Evolutionary conservation across 2,329 filamentous ascomycete species (phyloP).

Genomic region (Xylaria sp.): DNA sequence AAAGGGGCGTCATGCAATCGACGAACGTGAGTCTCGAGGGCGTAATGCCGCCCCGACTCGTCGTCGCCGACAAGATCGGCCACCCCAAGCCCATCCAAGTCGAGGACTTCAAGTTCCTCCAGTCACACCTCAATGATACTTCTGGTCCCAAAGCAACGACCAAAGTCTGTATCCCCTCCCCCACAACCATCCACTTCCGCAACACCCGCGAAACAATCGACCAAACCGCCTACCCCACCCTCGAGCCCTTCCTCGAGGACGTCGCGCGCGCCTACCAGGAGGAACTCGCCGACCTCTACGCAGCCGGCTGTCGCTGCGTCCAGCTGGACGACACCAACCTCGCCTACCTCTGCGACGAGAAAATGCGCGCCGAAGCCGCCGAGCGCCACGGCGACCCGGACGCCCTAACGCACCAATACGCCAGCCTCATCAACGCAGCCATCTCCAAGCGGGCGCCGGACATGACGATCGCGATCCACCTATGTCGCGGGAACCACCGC

Average conservation of each 20-base stretch:
- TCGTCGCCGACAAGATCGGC: slow-evolving; percentile 49
- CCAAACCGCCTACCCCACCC: slow-evolving; percentile 46
- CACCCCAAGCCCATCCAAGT: slow-evolving; percentile 52
- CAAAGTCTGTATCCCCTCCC: slow-evolving; percentile 53
- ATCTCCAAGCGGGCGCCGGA: slow-evolving; percentile 47
- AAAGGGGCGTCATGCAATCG: slow-evolving; percentile 41
- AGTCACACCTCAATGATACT: slow-evolving; percentile 39
- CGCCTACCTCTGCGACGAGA: slow-evolving; percentile 53
- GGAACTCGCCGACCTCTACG: slow-evolving; percentile 46
- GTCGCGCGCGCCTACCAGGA: slow-evolving; percentile 50
- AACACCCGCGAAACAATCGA: slow-evolving; percentile 49
- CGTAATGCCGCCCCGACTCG: slow-evolving; percentile 48
- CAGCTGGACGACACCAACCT: slow-evolving; percentile 57
- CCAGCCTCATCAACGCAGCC: slow-evolving; percentile 49
- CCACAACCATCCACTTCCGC: slow-evolving; percentile 58
- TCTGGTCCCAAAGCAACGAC: slow-evolving; percentile 32
- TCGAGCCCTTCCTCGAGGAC: slow-evolving; percentile 52
- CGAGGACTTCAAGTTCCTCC: slow-evolving; percentile 50
- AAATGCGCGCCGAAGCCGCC: slow-evolving; percentile 50
- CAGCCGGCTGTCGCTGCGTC: slow-evolving; percentile 50
- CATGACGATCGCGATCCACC: slow-evolving; percentile 52
- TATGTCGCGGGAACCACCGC: slow-evolving; percentile 54
- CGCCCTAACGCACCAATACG: slow-evolving; percentile 47
- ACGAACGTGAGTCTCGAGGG: slow-evolving; percentile 43
- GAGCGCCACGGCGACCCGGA: slow-evolving; percentile 46